These are phyloP conservation scores for Cryptosporidium sp. DNA, from an alignment of 169 alveolate genomes.

Conservation along the genomic window DNA sequence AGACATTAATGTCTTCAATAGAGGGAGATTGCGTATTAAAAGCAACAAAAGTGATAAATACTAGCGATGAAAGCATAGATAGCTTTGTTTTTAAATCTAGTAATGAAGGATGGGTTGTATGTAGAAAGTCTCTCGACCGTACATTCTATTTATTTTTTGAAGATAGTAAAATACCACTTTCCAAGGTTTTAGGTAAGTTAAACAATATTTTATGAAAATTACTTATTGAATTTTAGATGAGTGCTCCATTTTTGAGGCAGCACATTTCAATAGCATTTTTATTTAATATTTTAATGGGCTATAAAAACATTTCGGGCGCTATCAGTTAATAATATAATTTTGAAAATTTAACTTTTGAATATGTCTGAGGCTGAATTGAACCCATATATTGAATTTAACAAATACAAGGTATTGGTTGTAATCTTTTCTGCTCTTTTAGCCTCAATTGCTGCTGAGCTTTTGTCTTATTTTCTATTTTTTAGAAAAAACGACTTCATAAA, in stretches of 20 bases:
- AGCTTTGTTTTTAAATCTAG: conserved; percentile 23
- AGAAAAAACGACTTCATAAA: conserved; percentile 36
- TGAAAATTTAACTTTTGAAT: not conserved
- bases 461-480: conserved; percentile 51
- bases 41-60: conserved; percentile 12
- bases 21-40: conserved; percentile 62
- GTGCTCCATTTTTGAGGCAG: conserved; percentile 47
- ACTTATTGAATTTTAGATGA: conserved; percentile 20
- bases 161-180: conserved; percentile 21
- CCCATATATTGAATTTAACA: conserved; percentile 15
- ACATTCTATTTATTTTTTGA: conserved; percentile 57
- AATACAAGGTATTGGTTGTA: conserved; percentile 45
- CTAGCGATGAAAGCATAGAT: not conserved
- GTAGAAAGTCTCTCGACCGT: conserved; percentile 60
- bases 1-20: conserved; percentile 60
- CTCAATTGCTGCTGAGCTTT: conserved; percentile 36
- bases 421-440: conserved; percentile 15
- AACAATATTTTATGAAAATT: not conserved
- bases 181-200: conserved; percentile 53
- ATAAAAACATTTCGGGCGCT: not conserved
- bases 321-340: not conserved
- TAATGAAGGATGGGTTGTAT: conserved; percentile 71
- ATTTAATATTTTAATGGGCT: not conserved
- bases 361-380: conserved; percentile 19
- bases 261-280: conserved; percentile 47